Evolutionary conservation across 352 stramenopile species (phyloP), one percentile per base, ranked within the genome.

Genomic region (Globisporangium mamillatum): DNA sequence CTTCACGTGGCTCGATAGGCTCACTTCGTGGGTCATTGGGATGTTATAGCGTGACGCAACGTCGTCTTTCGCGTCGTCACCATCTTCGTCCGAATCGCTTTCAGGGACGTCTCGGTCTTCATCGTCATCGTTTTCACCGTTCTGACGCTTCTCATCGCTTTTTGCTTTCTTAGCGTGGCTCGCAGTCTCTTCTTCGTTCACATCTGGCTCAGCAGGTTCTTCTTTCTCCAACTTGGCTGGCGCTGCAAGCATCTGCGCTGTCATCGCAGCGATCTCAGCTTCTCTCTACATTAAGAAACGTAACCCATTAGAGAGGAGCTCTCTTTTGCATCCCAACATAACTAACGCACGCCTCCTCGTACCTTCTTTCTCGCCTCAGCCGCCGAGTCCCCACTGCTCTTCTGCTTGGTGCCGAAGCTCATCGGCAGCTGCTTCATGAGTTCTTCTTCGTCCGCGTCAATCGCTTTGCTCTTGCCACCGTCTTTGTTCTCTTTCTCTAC

Each of bases 241-340:
- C 1, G 66, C 60, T 36, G 75, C 66, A 75, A 94, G 88, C 86
- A 94, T 92, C n/a, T 84, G 73, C 14, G 84, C 81, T 16, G 84
- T 90, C 81, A 91, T 86, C 2, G 79, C 82, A 36, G 79, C 82
- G 29, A 92, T 92, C 63, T 94, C 84, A 7, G 67, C 79, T 78
- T 88, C 60, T 34, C 84, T 74, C 83, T 93, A 60, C 36, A 32
- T 32, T 32, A 32, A 32, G 27, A 41, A 41, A 14, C 34, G 10
- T 41, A 66, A 56, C 29, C 36, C 2, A 6, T n/a, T 24, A 32
- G 34, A 66, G 1, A 48, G 12, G 20, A 12, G 12, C 5, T 54
- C 36, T 18, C 5, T 6, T 41, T 12, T 12, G 10, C 10, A 41
- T 41, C 34, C 8, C 24, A 56, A 8, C n/a, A 25, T 27, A 67